A percentile compares a stretch with the other conserved stretches of the same genome.
Evolutionary conservation across 805 yeast genomes (phyloP).

Genomic region (Candida oleophila): DNA sequence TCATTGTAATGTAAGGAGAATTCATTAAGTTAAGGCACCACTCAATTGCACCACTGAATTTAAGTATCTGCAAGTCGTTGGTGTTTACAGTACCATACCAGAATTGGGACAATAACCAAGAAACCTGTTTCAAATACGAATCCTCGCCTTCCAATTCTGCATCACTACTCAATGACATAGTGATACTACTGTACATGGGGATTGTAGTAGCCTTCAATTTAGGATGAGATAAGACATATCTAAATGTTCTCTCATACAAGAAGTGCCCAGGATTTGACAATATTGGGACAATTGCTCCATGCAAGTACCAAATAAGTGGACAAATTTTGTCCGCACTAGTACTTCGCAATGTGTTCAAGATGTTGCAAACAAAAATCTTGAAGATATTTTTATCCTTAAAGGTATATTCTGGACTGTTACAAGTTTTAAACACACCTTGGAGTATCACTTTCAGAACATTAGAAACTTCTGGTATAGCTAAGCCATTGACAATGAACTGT

Average conservation of each 20-base stretch:
- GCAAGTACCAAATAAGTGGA: conserved; percentile 52
- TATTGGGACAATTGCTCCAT: conserved; percentile 57
- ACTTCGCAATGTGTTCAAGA: conserved; percentile 34
- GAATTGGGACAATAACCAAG: conserved; percentile 51
- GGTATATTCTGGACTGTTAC: conserved; percentile 30
- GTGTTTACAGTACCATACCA: conserved; percentile 39
- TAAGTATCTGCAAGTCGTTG: conserved; percentile 44
- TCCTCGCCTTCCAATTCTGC: conserved; percentile 40
- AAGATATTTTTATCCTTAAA: conserved; percentile 59
- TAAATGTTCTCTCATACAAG: conserved; percentile 67
- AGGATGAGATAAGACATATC: conserved; percentile 64
- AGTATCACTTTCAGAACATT: conserved; percentile 45
- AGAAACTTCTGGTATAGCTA: conserved; percentile 14
- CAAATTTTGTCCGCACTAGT: conserved; percentile 22
- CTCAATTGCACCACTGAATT: conserved; percentile 60
- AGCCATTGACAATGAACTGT: conserved; percentile 43
- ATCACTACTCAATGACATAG: conserved; percentile 20
- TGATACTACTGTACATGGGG: conserved; percentile 45
- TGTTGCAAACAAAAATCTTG: conserved; percentile 51
- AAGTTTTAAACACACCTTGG: conserved; percentile 40
- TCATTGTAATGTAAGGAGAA: conserved; percentile 47
- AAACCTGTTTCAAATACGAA: conserved; percentile 53
- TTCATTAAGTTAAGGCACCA: conserved; percentile 57
- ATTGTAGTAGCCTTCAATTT: conserved; percentile 38
- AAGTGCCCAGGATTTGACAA: conserved; percentile 69